These are phyloP conservation scores for Cytospora schulzeri DNA, from an alignment of 2,329 filamentous ascomycete genomes.

Conservation along the genomic window DNA sequence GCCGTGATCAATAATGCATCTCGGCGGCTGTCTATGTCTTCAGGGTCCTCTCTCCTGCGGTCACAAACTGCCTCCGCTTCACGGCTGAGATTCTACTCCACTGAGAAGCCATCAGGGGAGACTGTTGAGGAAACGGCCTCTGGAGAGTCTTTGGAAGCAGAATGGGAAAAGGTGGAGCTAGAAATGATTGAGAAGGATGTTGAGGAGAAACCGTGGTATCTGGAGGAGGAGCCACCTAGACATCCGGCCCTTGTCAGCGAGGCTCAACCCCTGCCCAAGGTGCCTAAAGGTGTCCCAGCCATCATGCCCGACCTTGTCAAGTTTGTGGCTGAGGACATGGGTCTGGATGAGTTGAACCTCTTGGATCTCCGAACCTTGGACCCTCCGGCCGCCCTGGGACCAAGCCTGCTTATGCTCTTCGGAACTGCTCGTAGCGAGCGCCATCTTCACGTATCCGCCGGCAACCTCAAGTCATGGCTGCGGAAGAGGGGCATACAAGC, in stretches of 20 bases:
- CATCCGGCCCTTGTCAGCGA: slow-evolving; percentile 53
- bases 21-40: not conserved
- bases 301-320: slow-evolving; percentile 73
- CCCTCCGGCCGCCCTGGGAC: slow-evolving; percentile 82
- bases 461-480: slow-evolving; percentile 86
- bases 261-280: slow-evolving; percentile 50
- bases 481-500: slow-evolving; percentile 73
- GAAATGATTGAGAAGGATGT: slow-evolving; percentile 10
- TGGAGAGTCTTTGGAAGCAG: not conserved
- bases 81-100: slow-evolving; percentile 15
- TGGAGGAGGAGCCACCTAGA: slow-evolving; percentile 67
- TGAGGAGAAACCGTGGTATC: slow-evolving; percentile 68
- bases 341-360: slow-evolving; percentile 78
- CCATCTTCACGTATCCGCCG: slow-evolving; percentile 87
- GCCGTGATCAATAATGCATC: slow-evolving; percentile 21
- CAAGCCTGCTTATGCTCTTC: slow-evolving; percentile 89
- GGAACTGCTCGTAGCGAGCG: slow-evolving; percentile 90
- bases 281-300: slow-evolving; percentile 68
- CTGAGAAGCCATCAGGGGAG: slow-evolving; percentile 24
- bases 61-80: not conserved
- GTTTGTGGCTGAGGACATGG: slow-evolving; percentile 81
- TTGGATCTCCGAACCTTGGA: slow-evolving; percentile 84
- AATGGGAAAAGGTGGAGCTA: slow-evolving; percentile 27
- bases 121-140: slow-evolving; percentile 16
- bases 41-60: slow-evolving; percentile 2